Conservation (phyloP, 1,284 basidiomycete species). For the Sanghuangporus weigelae region DNA sequence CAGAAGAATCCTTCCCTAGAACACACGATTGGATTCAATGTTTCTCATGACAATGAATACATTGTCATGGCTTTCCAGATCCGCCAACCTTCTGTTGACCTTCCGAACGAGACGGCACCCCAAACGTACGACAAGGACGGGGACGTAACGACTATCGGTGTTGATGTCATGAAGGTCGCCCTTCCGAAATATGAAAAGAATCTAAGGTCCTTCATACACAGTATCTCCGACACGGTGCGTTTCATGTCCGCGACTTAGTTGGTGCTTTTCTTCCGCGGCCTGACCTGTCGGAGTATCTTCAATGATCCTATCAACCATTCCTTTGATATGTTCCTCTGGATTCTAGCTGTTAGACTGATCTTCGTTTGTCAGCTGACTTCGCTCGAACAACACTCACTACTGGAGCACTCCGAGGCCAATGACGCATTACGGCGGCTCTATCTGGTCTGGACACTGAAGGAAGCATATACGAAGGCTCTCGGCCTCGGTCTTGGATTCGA, state of each 20-base stretch:
- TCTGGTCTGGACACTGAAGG: conserved; percentile 83
- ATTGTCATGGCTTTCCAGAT: conserved; percentile 62
- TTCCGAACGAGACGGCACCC: background rate
- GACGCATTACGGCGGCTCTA: conserved; percentile 57
- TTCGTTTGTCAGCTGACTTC: conserved; percentile 14
- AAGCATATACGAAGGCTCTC: conserved; percentile 81
- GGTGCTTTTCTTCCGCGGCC: background rate
- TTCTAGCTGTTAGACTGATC: background rate
- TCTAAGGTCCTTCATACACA: conserved; percentile 54
- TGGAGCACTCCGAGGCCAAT: conserved; percentile 22
- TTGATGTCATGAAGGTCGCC: conserved; percentile 74
- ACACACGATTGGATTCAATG: conserved; percentile 65
- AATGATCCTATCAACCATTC: background rate
- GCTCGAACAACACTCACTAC: conserved; percentile 6
- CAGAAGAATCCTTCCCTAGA: conserved; percentile 41
- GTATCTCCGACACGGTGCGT: conserved; percentile 60
- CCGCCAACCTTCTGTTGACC: conserved; percentile 27
- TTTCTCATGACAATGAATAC: conserved; percentile 72
- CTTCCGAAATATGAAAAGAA: conserved; percentile 49
- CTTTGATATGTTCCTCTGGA: background rate
- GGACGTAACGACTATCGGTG: conserved; percentile 39
- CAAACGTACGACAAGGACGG: background rate
- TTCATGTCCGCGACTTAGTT: background rate
- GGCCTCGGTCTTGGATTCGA: conserved; percentile 79
- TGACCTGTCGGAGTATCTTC: background rate